Conservation (phyloP, 2,329 filamentous ascomycete genomes). For the Eutypa lata region DNA sequence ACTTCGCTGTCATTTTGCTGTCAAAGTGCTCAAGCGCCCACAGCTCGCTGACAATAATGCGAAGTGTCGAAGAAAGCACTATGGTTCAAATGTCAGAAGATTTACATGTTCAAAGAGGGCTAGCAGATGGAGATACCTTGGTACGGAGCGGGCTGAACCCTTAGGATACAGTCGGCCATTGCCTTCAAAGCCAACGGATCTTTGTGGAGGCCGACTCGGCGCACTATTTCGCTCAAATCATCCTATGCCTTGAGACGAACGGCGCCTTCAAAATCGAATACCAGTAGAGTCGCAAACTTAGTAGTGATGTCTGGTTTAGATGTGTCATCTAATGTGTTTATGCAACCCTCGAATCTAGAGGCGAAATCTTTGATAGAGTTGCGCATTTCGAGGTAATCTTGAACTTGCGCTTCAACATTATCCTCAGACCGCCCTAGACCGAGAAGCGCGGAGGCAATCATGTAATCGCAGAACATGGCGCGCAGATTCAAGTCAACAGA, state of each 20-base stretch:
- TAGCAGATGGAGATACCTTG: conserved; percentile 38
- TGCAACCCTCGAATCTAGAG: conserved; percentile 35
- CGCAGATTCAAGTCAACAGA: conserved; percentile 54
- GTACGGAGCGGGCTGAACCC: conserved; percentile 45
- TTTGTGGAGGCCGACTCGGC: conserved; percentile 42
- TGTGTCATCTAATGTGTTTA: conserved; percentile 38
- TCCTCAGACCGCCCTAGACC: conserved; percentile 52
- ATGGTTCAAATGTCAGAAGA: conserved; percentile 6
- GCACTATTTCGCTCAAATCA: conserved; percentile 58
- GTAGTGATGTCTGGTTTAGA: conserved; percentile 50
- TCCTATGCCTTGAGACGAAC: conserved; percentile 66
- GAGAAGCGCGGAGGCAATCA: conserved; percentile 51
- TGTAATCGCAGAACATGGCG: conserved; percentile 67
- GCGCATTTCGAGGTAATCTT: conserved; percentile 60
- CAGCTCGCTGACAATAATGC: conserved; percentile 68
- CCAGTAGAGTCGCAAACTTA: conserved; percentile 65
- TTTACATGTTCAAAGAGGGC: neutral
- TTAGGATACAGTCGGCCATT: conserved; percentile 64
- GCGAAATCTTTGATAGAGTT: conserved; percentile 61
- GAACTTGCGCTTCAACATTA: conserved; percentile 46
- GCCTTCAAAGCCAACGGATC: conserved; percentile 52
- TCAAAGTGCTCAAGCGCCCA: conserved; percentile 57
- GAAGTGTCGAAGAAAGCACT: conserved; percentile 54
- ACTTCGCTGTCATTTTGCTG: conserved; percentile 63
- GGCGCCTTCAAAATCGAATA: conserved; percentile 78